Evolutionary conservation across 2,329 filamentous ascomycete genomes (phyloP), one percentile per base, ranked within the genome.

Genomic region (Clonostachys sp.): DNA sequence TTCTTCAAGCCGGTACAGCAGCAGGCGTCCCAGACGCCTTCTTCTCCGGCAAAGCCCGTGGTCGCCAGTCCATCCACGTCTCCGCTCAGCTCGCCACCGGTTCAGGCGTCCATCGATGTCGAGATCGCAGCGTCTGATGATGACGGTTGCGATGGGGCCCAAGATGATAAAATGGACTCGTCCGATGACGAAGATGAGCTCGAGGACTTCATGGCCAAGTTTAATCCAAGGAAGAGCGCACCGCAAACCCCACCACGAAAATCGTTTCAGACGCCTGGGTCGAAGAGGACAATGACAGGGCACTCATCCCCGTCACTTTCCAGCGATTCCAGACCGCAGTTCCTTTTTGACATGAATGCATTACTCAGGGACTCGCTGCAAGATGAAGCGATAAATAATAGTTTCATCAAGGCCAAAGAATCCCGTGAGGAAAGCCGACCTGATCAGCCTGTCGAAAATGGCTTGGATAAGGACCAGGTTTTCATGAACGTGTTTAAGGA

Each of bases 121-220:
- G 41, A 49, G 13, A 42, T 52, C 17, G 48, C 45, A n/a, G 50
- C 45, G 18, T 52, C 50, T 17, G 48, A 52, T 34, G 48, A 49
- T 6, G 47, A 48, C 10, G 88, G 91, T 57, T 85, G 86, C 10
- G 86, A 87, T n/a, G 24, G 24, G 6, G 24, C 24, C 24, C 24
- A 30, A 30, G 78, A 78, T 16, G 77, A 75, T 30, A 75, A 84
- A 54, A 78, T 73, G 36, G 55, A 53, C 36, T 61, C 57, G 16
- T 82, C 82, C 16, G 78, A 81, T 24, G 77, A 76, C 44, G 85
- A 84, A 0, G 77, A 76, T 44, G 85, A 84, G 0, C 71, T 85
- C 13, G 74, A 77, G 6, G 72, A 77, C 41, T 61, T 85, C 2
- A 61, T 63, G 9, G 52, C 56, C 33, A 60, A 68, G 12, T 56